Evolutionary conservation across 106 monocot species (phyloP).

Genomic region (Posidonia australis): DNA sequence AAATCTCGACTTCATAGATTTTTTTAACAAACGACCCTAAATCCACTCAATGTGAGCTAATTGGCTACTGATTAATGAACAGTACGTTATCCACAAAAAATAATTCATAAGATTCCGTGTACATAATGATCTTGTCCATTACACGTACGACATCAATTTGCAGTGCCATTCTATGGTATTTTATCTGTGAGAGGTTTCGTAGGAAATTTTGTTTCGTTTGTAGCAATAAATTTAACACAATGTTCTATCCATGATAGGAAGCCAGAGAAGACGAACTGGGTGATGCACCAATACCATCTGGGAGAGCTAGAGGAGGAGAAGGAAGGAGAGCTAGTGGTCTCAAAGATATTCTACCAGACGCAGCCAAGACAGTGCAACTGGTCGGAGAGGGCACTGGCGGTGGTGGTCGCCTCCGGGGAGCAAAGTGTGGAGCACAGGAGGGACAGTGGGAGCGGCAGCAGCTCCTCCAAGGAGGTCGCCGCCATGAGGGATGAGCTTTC

Average conservation of each 20-base stretch:
- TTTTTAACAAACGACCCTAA: no score
- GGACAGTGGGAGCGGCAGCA: conserved; percentile 46
- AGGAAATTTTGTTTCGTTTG: no score
- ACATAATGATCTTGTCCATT: no score
- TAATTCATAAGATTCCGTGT: no score
- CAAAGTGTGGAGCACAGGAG: conserved; percentile 21
- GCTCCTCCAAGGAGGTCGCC: conserved; percentile 47
- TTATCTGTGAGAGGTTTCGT: no score
- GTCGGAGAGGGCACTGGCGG: conserved; percentile 22
- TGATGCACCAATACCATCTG: conserved; percentile 97
- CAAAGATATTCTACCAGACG: conserved; percentile 96
- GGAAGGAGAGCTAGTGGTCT: conserved; percentile 92
- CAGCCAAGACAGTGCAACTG: conserved; percentile 83
- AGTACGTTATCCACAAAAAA: no score
- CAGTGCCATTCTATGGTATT: no score
- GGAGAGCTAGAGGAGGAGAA: conserved; percentile 77
- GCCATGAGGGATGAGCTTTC: conserved; percentile 32
- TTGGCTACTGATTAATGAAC: no score
- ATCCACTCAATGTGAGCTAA: no score
- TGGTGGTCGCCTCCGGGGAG: neutral
- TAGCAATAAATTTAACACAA: no score
- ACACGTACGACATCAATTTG: no score
- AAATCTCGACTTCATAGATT: no score
- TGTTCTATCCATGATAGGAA: conserved; percentile 22
- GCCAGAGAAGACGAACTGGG: conserved; percentile 97